Conservation (phyloP, 2,329 filamentous ascomycete genomes). For the Xylariaceae sp. region DNA sequence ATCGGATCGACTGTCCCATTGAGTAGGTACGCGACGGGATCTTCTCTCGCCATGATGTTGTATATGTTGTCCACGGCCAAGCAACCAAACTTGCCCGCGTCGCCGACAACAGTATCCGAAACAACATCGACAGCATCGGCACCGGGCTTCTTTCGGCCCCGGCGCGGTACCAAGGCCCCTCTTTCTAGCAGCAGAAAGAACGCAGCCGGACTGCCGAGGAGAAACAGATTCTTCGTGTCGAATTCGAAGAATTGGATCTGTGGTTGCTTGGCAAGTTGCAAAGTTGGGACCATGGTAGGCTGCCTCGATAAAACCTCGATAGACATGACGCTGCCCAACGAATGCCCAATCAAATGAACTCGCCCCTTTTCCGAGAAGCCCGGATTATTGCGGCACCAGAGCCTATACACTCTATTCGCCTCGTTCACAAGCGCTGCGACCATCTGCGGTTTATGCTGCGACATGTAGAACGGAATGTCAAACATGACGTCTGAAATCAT, state of each 20-base stretch:
- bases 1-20: constrained; percentile 84
- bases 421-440: constrained; percentile 82
- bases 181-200: constrained; percentile 90
- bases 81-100: constrained; percentile 80
- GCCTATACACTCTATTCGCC: constrained; percentile 89
- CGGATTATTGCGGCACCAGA: constrained; percentile 94
- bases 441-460: constrained; percentile 94
- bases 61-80: constrained; percentile 94
- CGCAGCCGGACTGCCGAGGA: constrained; percentile 84
- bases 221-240: constrained; percentile 83
- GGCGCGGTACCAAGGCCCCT: constrained; percentile 68
- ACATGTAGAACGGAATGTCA: constrained; percentile 97
- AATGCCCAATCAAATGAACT: constrained; percentile 91
- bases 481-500: constrained; percentile 98
- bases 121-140: constrained; percentile 61
- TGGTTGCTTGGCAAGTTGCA: constrained; percentile 42
- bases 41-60: constrained; percentile 74
- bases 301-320: constrained; percentile 88
- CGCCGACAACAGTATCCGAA: constrained; percentile 65
- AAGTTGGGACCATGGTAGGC: constrained; percentile 64
- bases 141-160: constrained; percentile 72
- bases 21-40: constrained; percentile 84
- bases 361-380: constrained; percentile 77
- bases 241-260: constrained; percentile 76
- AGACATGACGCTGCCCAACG: constrained; percentile 90